Evolutionary conservation across 805 yeast genomes (phyloP).

Genomic region (Yarrowia keelungensis): DNA sequence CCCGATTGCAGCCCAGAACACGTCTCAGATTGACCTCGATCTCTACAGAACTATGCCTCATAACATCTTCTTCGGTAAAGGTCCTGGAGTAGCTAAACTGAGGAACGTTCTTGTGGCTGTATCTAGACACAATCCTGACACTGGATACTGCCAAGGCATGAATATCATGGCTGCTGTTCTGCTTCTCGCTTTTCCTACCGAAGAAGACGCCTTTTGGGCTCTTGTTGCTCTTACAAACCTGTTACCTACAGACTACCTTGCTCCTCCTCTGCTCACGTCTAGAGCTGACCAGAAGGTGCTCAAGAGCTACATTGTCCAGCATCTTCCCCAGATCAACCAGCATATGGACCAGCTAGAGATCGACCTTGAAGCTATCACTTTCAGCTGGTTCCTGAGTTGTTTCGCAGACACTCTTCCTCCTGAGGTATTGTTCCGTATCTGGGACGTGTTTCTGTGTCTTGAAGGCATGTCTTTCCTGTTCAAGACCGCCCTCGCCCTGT

Average conservation of each 20-base stretch:
- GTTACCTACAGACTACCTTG: constrained; percentile 56
- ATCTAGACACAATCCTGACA: constrained; percentile 55
- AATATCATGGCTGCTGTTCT: constrained; percentile 63
- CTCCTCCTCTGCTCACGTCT: constrained; percentile 50
- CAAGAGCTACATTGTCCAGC: constrained; percentile 50
- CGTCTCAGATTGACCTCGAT: constrained; percentile 61
- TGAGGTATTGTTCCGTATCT: constrained; percentile 59
- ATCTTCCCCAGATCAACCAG: constrained; percentile 53
- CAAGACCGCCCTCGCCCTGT: constrained; percentile 49
- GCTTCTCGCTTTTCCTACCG: constrained; percentile 54
- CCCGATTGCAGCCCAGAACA: constrained; percentile 47
- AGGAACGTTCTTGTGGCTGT: constrained; percentile 59
- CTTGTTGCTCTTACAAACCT: constrained; percentile 58
- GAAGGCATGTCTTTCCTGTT: constrained; percentile 53
- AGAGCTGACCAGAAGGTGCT: constrained; percentile 54
- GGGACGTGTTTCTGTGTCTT: constrained; percentile 58
- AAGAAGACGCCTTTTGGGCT: constrained; percentile 63
- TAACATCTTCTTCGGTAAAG: constrained; percentile 61
- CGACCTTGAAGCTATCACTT: constrained; percentile 58
- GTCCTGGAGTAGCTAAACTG: constrained; percentile 60
- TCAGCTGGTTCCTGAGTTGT: constrained; percentile 64
- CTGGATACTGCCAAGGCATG: constrained; percentile 69
- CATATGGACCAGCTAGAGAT: constrained; percentile 52
- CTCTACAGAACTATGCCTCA: constrained; percentile 63
- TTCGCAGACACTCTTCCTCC: constrained; percentile 61